Base-by-base conservation (phyloP, 2,329 filamentous ascomycete species). In the Ascochyta viciae-villosae region DNA sequence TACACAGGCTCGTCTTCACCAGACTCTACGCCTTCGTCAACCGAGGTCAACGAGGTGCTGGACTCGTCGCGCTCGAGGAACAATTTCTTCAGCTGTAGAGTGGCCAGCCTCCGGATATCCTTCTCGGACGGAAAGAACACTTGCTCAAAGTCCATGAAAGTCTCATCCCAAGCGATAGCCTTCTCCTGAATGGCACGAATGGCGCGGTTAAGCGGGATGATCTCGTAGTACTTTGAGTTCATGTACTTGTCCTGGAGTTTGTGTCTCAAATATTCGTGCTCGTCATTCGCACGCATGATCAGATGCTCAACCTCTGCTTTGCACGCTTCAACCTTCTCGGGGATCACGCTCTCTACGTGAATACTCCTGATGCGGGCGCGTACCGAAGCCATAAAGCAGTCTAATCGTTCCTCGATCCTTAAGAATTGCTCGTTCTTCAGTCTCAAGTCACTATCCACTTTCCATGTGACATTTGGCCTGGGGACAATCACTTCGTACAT, bases 61-160 rank as follows among this genome's bases (percentile, higher is more conserved):
- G 91, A 92, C 61, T 93, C 91, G 66, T 92, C 83, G 54, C 81
- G 89, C 73, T 98, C 93, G 7, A 94, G 86, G 71, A 99, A 99
- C 74, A 99, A 91, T 74, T 96, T 96, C 73, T 91, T 94, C 54
- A 99, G 81, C 72, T 99, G 96, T 59, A 97, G 83, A 55, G 94
- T 92, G 12, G 95, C 96, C 58, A 99, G 81, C 67, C 95, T 88
- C 60, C 92, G 86, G 69, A 99, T 96, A 77, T 99, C 95, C 70
- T 96, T 98, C 74, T 99, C 96, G 0, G 94, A 88, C 0, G 90
- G 94, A 67, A 99, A 89, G 77, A 94, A 99, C 66, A 96, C 90
- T 39, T 88, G 86, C 73, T 99, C 96, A 57, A 99, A 98, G 50
- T 95, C 90, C 52, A 87, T 83, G 77, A 99, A 99, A 0, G 87